Conservation (phyloP, 805 yeast genomes). For the Suhomyces sp. region DNA sequence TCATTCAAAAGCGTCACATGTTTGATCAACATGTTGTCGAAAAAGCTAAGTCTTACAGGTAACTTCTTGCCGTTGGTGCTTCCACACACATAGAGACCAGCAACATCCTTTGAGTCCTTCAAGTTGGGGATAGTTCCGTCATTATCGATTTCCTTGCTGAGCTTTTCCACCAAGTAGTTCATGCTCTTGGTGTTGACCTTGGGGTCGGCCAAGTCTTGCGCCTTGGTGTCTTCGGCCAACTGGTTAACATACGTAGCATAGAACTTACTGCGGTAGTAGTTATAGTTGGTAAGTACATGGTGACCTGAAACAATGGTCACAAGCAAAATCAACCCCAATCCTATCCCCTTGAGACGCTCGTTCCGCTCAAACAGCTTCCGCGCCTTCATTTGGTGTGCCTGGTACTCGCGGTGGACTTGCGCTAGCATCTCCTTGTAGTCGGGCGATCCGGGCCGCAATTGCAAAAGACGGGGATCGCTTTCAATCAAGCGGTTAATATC, state of each 20-base stretch:
- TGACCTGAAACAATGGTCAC: conserved; percentile 39
- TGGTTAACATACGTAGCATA: conserved; percentile 32
- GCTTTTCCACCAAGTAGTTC: conserved; percentile 23
- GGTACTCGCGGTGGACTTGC: conserved; percentile 25
- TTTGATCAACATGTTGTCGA: conserved; percentile 57
- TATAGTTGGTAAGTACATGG: conserved; percentile 43
- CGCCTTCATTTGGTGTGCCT: conserved; percentile 23
- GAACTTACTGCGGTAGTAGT: conserved; percentile 32
- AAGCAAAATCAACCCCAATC: conserved; percentile 40
- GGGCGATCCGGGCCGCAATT: conserved; percentile 28
- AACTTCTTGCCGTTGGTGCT: conserved; percentile 31
- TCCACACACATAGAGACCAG: conserved; percentile 41
- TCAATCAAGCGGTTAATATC: conserved; percentile 24
- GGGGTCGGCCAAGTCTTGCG: conserved; percentile 31
- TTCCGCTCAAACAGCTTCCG: conserved; percentile 34
- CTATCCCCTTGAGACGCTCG: conserved; percentile 45
- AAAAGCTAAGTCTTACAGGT: conserved; percentile 61
- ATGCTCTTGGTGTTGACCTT: conserved; percentile 25
- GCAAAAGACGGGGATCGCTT: conserved; percentile 29
- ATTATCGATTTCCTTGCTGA: conserved; percentile 22
- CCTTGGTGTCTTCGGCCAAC: conserved; percentile 35
- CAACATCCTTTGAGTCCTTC: conserved; percentile 19
- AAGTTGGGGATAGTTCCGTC: conserved; percentile 15
- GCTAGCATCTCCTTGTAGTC: conserved; percentile 35
- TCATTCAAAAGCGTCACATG: conserved; percentile 53